phyloP scores from a whole-genome alignment of 2,329 filamentous ascomycete genomes.

The Cadophora sp. region DNA sequence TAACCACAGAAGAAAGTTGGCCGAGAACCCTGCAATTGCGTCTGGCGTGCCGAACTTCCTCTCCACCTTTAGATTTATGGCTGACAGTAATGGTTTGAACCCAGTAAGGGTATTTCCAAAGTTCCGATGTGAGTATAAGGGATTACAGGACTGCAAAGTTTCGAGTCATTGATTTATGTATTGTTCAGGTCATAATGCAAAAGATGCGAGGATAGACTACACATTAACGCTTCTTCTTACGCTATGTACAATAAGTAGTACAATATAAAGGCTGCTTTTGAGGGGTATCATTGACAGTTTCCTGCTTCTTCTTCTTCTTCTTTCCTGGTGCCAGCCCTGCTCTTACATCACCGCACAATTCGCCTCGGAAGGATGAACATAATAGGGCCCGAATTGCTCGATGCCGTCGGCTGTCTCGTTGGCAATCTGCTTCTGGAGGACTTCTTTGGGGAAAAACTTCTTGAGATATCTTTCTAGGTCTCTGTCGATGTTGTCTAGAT shows the following conservation, averaged over 20 bases:
- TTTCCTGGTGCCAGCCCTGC: neutral
- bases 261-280: neutral
- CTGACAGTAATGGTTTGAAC: no score
- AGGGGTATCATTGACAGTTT: conserved; percentile 18
- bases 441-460: conserved; percentile 76
- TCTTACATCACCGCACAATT: conserved; percentile 14
- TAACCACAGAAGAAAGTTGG: no score
- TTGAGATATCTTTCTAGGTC: conserved; percentile 73
- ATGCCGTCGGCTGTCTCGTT: conserved; percentile 79
- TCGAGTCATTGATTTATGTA: no score
- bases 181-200: no score
- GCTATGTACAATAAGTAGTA: conserved; percentile 6
- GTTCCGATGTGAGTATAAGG: no score
- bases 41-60: no score
- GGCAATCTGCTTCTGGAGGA: conserved; percentile 69
- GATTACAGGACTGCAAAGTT: no score
- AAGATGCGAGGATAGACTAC: neutral
- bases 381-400: conserved; percentile 73
- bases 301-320: neutral
- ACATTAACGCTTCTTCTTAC: neutral
- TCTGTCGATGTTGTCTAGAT: conserved; percentile 70
- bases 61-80: no score
- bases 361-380: conserved; percentile 50
- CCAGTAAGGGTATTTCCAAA: no score
- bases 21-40: no score